A percentile compares a stretch with the other conserved stretches of the same genome.
phyloP scores from a whole-genome alignment of 805 yeast species.

The Ogataea glucozyma region DNA sequence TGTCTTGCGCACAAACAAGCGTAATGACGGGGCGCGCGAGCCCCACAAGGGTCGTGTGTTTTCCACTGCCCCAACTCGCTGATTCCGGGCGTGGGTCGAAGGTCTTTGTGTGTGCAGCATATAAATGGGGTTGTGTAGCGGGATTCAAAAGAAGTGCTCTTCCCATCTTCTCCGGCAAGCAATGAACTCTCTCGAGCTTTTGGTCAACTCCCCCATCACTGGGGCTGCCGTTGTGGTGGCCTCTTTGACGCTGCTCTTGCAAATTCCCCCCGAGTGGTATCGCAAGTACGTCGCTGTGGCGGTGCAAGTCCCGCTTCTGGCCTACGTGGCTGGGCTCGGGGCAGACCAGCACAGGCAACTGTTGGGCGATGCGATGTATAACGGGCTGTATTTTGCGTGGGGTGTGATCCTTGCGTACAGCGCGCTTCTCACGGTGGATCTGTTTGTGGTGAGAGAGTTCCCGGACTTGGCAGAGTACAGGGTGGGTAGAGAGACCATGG shows the following conservation, averaged over 20 bases:
- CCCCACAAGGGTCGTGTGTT: no score
- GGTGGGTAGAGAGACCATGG: constrained; percentile 10
- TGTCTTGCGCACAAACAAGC: no score
- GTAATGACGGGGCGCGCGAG: no score
- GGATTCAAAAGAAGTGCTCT: no score
- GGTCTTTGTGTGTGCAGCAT: no score
- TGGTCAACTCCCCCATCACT: background rate
- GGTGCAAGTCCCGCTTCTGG: background rate
- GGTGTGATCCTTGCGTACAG: background rate
- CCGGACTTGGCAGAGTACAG: constrained; percentile 10
- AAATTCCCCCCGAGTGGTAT: constrained; percentile 8
- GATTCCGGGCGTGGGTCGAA: no score
- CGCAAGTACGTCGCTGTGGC: constrained; percentile 12
- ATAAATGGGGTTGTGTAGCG: no score
- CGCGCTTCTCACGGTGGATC: background rate
- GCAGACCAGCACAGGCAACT: background rate
- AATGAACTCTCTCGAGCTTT: background rate
- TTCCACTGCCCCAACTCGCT: no score
- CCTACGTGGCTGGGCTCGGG: background rate
- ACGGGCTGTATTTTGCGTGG: background rate
- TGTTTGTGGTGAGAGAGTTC: constrained; percentile 10
- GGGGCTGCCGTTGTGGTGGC: background rate
- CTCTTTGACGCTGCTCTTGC: constrained; percentile 2
- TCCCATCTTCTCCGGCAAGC: no score
- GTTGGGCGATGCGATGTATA: background rate